Evolutionary conservation across 169 alveolate species (phyloP), one percentile per base, ranked within the genome.

Genomic region (Plasmodium malariae): DNA sequence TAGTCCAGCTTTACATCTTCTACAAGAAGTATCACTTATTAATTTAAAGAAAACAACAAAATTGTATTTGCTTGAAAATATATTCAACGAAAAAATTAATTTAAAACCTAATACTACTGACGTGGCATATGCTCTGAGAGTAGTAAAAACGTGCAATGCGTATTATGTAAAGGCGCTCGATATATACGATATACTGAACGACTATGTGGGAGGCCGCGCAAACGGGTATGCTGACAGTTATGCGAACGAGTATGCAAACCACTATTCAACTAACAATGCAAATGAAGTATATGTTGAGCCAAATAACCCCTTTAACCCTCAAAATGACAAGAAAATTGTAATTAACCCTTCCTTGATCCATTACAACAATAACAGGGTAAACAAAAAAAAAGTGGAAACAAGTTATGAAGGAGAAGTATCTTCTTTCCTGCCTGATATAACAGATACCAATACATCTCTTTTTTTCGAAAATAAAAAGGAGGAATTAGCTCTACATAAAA

Each of bases 21-120:
- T 83, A 51, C 91, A 83, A 54, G 91, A 83, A 83, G 91, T 86
- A 6, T 68, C 91, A 7, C 55, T 83, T n/a, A 68, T 72, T 12
- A 83, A 83, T 49, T 85, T 83, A 0, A 83, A 83, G 21, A 83
- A 70, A 28, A 54, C 55, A 24, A 83, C 85, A n/a, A 83, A 54
- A 68, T 43, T 83, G 24, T 65, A 68, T 28, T 43, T 83, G 40
- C 43, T 83, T 1, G 91, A 83, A 19, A 83, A 83, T 45, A 83
- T 83, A 51, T 83, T 83, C 2, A 83, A 83, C 17, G 91, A 83
- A 32, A 83, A 83, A 60, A 83, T 83, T 36, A 68, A 83, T 45
- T 21, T 83, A 17, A 83, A 83, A 3, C 37, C 34, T 12, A 83
- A 65, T 17, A 55, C 24, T 1, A 67, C 30, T 36, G 91, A 83